Conservation (phyloP, 495 filamentous ascomycete species). For the Talaromyces adpressus region DNA sequence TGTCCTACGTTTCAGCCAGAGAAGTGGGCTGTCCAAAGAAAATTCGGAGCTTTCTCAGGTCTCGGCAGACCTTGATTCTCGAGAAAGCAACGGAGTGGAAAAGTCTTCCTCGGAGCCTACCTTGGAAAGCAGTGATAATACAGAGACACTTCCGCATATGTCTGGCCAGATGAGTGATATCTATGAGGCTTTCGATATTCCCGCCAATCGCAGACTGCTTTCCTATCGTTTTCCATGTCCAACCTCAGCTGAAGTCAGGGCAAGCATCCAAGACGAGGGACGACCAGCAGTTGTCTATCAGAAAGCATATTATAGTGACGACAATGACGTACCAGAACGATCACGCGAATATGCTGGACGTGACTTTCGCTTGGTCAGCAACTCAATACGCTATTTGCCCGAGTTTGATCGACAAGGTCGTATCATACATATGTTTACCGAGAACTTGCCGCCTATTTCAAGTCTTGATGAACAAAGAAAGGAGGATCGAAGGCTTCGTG, state of each 20-base stretch:
- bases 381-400: conserved; percentile 67
- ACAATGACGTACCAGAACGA: conserved; percentile 74
- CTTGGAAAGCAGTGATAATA: background rate
- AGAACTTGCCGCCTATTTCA: conserved; percentile 11
- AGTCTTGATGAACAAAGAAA: conserved; percentile 43
- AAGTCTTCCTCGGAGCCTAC: background rate
- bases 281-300: conserved; percentile 65
- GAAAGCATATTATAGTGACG: conserved; percentile 81
- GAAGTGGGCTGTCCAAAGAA: conserved; percentile 37
- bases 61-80: background rate
- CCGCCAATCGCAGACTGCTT: conserved; percentile 12
- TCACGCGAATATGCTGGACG: conserved; percentile 79
- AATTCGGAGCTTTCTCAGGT: conserved; percentile 21
- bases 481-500: conserved; percentile 40
- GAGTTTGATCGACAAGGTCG: conserved; percentile 64
- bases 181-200: conserved; percentile 24
- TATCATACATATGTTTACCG: conserved; percentile 47
- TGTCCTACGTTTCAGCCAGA: conserved; percentile 61
- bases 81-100: background rate
- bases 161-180: conserved; percentile 12
- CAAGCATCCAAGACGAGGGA: conserved; percentile 25
- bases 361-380: conserved; percentile 75
- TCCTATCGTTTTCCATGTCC: conserved; percentile 24
- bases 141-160: background rate
- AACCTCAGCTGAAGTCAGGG: conserved; percentile 18